Base-by-base conservation (phyloP, 2,329 filamentous ascomycete genomes). In the Nemania sp. region DNA sequence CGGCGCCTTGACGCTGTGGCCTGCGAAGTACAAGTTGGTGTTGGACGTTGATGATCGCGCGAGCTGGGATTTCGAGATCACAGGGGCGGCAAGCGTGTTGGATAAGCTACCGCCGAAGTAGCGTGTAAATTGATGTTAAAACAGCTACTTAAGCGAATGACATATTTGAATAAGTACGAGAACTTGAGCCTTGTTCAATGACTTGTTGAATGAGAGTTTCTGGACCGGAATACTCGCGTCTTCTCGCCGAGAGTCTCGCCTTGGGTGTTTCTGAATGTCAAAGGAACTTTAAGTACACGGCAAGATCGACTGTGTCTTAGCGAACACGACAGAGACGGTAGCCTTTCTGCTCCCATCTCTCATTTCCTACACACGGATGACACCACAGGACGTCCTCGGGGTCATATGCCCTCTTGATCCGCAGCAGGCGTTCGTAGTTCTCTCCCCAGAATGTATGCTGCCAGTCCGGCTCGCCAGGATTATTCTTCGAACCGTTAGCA, bases 1-100 rank as follows among this genome's bases (percentile, higher is more conserved):
- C 2, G 84, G 84, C 0, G 79, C 82, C 61, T 76, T 74, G 49
- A 78, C 83, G 13, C 67, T 86, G 10, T 85, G 83, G 69, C 83
- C 83, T 0, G 84, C 82, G 0, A 75, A 75, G 17, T 87, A 86
- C 64, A 75, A 70, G 7, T 47, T 84, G 11, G 65, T 76, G 50
- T 54, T 84, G 9, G 82, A 84, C 67, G 71, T 76, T 57, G 76
- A 78, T 51, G 74, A 76, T 1, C 67, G 76, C 49, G 73, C 76
- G 0, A 72, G 64, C 37, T 65, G 78, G 45, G 76, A 77, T 20
- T 82, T 85, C 62, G 77, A 73, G 2, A 71, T 85, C 60, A 80
- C 75, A 0, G 83, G 82, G 0, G 69, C 77, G 1, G 68, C 75
- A 20, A 71, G 68, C 1, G 72, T 79, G 15, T 62, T 85, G 53